Evolutionary conservation across 2,329 filamentous ascomycete species (phyloP), one percentile per base, ranked within the genome.

Genomic region (Pestalotiopsis sp.): DNA sequence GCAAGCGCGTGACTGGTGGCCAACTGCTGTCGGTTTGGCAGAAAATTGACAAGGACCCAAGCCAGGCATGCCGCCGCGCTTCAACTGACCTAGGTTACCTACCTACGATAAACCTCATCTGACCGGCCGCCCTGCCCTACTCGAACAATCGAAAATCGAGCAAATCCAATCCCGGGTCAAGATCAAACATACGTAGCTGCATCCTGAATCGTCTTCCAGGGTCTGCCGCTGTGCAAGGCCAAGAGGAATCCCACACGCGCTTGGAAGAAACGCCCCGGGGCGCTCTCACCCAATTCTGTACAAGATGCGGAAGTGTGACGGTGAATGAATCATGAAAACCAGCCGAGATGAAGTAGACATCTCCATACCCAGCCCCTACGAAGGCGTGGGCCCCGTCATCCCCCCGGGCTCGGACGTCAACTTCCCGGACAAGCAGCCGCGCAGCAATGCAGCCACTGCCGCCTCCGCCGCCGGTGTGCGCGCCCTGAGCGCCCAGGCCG

Each of bases 391-490:
- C 20, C 67, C 69, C 20, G 68, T 69, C 36, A 62, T 69, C 13
- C 68, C 68, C 11, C 17, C 66, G 49, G 61, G 61, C 20, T n/a
- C 61, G n/a, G 68, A 70, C 25, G 67, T 58, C 13, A 83, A 81
- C 9, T 76, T 80, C 9, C 80, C 84, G 38, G 84, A 86, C 70
- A 83, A 84, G 66, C 79, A 84, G 52, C 82, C 84, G 6, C 82
- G 85, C 66, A 87, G 79, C 76, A 87, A 88, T 76, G 86, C 86
- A 49, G 86, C 87, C 5, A 89, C 87, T 2, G 94, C 93, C 62
- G 92, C 93, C n/a, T 94, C 93, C 25, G 94, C 94, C 4, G 94
- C 94, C 25, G 90, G 93, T 56, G 92, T 94, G 71, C 92, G 95
- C 61, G 95, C 94, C 36, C 80, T 97, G 71, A 95, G 92, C 74